phyloP scores from a whole-genome alignment of 2,329 filamentous ascomycete genomes.

The Venturia nashicola region DNA sequence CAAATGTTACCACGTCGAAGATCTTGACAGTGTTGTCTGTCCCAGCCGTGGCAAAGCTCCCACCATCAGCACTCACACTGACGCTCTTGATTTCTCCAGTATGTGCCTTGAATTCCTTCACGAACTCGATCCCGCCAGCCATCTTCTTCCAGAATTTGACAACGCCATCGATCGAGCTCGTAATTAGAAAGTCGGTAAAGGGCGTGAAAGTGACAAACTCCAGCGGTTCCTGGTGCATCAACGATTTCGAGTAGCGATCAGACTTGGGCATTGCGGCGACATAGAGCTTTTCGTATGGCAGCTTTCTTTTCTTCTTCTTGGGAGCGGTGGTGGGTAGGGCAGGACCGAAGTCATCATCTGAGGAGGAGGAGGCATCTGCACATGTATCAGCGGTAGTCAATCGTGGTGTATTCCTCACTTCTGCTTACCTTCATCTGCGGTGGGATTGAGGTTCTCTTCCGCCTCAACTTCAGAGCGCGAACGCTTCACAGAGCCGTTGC shows the following conservation, averaged over 20 bases:
- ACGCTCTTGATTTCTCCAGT: constrained; percentile 72
- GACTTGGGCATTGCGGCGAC: constrained; percentile 76
- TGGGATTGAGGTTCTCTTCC: neutral
- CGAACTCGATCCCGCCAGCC: constrained; percentile 82
- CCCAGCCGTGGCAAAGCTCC: constrained; percentile 86
- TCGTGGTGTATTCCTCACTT: neutral
- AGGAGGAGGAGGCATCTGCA: constrained; percentile 51
- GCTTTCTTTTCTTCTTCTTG: constrained; percentile 80
- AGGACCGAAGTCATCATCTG: constrained; percentile 81
- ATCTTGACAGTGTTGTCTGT: constrained; percentile 69
- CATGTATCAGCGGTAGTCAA: neutral
- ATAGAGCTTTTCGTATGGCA: constrained; percentile 93
- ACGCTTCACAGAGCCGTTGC: neutral
- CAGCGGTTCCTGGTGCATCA: constrained; percentile 97
- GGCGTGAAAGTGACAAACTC: constrained; percentile 81
- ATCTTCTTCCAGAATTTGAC: constrained; percentile 99
- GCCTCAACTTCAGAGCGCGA: neutral
- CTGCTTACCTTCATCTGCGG: neutral
- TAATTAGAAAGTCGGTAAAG: constrained; percentile 88
- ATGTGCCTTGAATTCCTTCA: constrained; percentile 95
- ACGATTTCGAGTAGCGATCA: constrained; percentile 76
- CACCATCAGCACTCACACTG: constrained; percentile 76
- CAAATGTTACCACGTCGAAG: constrained; percentile 67
- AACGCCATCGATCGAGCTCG: constrained; percentile 83
- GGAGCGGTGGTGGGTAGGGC: constrained; percentile 69